A percentile compares a stretch with the other conserved stretches of the same genome.
Evolutionary conservation across 2,329 filamentous ascomycete genomes (phyloP).

Genomic region (Alternaria burnsii): DNA sequence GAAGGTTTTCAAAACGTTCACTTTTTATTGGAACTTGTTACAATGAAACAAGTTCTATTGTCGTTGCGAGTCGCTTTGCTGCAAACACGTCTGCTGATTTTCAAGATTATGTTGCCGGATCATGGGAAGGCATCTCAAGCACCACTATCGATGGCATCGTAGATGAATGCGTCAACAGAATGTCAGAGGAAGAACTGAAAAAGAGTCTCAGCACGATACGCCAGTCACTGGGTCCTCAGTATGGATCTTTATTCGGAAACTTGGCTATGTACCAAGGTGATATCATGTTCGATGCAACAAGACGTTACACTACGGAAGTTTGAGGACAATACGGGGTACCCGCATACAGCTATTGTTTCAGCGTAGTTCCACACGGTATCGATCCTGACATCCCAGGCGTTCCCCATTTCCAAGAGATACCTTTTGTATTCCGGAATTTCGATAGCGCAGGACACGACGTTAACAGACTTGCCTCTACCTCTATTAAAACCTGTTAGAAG

Average conservation of each 20-base stretch:
- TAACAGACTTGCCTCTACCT: not conserved
- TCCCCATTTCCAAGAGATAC: not conserved
- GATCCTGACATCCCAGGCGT: not conserved
- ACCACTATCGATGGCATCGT: not conserved
- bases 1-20: no score
- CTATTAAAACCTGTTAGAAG: no score
- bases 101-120: no score
- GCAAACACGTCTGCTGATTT: no score
- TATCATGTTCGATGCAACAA: not conserved
- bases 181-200: not conserved
- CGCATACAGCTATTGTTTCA: not conserved
- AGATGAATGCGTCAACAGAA: not conserved
- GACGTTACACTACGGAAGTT: not conserved
- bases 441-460: not conserved
- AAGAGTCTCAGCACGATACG: not conserved
- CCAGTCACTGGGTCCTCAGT: not conserved
- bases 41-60: no score
- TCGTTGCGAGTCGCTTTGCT: no score
- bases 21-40: no score
- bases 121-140: not conserved
- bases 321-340: not conserved
- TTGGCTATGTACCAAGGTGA: not conserved
- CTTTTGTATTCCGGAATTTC: not conserved
- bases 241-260: not conserved
- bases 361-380: not conserved